Base-by-base conservation (phyloP, 257 asterid species). In the Rehmannia glutinosa region DNA sequence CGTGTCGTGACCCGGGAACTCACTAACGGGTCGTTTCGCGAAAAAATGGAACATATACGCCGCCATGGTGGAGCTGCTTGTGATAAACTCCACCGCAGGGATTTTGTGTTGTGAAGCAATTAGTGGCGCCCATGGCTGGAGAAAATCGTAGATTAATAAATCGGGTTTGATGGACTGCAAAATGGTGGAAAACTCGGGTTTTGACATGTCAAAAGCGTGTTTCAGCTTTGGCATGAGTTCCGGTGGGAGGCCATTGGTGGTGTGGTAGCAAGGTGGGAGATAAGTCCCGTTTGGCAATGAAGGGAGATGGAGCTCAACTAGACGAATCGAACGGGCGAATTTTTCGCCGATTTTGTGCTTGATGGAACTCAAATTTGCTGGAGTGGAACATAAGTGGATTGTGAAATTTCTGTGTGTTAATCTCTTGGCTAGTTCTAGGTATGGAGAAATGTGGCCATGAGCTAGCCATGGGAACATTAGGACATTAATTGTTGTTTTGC, bases 241-340 rank as follows among this genome's bases (percentile, higher is more conserved):
- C 12, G 81, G 80, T 1, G 86, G 86, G 23, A 84, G 86, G 77
- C 81, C 87, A 57, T 84, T 84, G 50, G 90, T 81, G 62, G 90
- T 81, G 75, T 84, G 87, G 65, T 23, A 66, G 57, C 58, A 25
- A 27, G 83, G 59, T 1, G 77, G 82, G 39, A 85, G 86, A 2
- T 36, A 36, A 36, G 42, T 36, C 76, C n/a, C n/a, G n/a, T n/a
- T n/a, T n/a, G n/a, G n/a, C n/a, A n/a, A n/a, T n/a, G n/a, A n/a
- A n/a, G n/a, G n/a, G n/a, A n/a, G n/a, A n/a, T n/a, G n/a, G 38
- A 86, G 70, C 51, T 81, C 80, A 0, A 81, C 77, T 0, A 79
- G 61, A 10, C 36, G 64, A 19, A 83, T 71, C 5, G 77, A 57
- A 4, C 9, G 11, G 11, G 50, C 59, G 27, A 41, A 68, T 1